Percentiles rank a stretch among this genome's conserved stretches.
phyloP scores from a whole-genome alignment of 345 rosid genomes.

The Eucalyptus pumila region DNA sequence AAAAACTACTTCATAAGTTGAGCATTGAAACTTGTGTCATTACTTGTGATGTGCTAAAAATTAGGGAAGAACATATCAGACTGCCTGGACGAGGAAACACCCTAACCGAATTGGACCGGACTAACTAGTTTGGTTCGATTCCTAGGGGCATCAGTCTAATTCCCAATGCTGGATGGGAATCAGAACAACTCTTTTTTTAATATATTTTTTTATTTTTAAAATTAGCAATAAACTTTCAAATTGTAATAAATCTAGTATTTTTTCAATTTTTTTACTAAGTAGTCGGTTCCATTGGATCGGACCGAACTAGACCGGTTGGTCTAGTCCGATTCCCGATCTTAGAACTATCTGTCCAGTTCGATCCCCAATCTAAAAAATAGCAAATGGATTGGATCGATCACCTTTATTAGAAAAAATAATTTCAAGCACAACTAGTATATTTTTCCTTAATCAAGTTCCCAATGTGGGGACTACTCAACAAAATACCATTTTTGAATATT shows the following conservation, averaged over 20 bases:
- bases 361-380: accelerated
- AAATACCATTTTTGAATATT: neutral
- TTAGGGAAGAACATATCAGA: neutral
- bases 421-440: neutral
- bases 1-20: neutral
- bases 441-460: neutral
- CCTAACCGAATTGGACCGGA: accelerated
- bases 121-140: accelerated
- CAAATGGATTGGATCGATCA: accelerated
- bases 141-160: accelerated
- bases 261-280: too few species aligned
- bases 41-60: neutral
- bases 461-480: neutral
- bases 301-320: accelerated
- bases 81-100: accelerated
- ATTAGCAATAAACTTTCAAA: too few species aligned
- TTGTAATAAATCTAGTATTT: too few species aligned
- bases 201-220: too few species aligned
- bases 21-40: neutral
- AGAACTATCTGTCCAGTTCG: accelerated
- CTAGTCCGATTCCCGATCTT: accelerated
- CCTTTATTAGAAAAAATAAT: neutral
- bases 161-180: accelerated
- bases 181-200: accelerated
- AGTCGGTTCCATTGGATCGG: accelerated